Evolutionary conservation across 2,329 filamentous ascomycete genomes (phyloP).

Genomic region (Exophiala alcalophila): DNA sequence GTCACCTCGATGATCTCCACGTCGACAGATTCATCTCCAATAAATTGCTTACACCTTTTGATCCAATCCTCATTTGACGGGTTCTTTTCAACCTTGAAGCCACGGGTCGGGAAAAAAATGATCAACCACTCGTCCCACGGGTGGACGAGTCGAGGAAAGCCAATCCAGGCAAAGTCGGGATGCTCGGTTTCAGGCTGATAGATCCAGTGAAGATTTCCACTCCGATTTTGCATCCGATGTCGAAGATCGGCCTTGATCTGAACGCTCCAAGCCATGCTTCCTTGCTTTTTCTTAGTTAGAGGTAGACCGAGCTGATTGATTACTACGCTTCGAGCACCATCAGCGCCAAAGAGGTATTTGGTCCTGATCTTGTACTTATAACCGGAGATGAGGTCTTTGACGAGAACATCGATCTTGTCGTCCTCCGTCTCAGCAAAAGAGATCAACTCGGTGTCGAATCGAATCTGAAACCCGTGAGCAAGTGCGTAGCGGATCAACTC

Average conservation of each 20-base stretch:
- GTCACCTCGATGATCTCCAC: conserved; percentile 1
- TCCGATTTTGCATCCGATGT: conserved; percentile 48
- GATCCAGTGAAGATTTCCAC: conserved; percentile 60
- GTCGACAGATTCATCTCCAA: conserved; percentile 40
- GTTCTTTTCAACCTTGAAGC: conserved; percentile 37
- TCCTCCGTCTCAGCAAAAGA: conserved; percentile 32
- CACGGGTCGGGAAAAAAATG: conserved; percentile 47
- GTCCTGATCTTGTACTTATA: conserved; percentile 47
- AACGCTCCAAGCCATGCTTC: conserved; percentile 51
- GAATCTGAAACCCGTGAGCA: conserved; percentile 37
- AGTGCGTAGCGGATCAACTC: conserved; percentile 39
- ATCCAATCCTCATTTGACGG: conserved; percentile 49
- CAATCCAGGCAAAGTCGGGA: conserved; percentile 52
- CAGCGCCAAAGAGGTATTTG: conserved; percentile 45
- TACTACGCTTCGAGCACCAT: conserved; percentile 39
- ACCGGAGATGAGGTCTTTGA: conserved; percentile 34
- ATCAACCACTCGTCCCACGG: conserved; percentile 63
- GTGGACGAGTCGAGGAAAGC: conserved; percentile 58
- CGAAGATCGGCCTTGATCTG: conserved; percentile 50
- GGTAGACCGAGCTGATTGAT: conserved; percentile 48
- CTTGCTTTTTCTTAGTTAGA: conserved; percentile 40
- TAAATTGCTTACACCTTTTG: conserved; percentile 46
- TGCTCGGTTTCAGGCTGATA: conserved; percentile 53
- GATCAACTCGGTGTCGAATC: conserved; percentile 40
- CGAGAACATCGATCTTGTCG: conserved; percentile 33